phyloP scores from a whole-genome alignment of 352 stramenopile species.

The Globisporangium spiculum region DNA sequence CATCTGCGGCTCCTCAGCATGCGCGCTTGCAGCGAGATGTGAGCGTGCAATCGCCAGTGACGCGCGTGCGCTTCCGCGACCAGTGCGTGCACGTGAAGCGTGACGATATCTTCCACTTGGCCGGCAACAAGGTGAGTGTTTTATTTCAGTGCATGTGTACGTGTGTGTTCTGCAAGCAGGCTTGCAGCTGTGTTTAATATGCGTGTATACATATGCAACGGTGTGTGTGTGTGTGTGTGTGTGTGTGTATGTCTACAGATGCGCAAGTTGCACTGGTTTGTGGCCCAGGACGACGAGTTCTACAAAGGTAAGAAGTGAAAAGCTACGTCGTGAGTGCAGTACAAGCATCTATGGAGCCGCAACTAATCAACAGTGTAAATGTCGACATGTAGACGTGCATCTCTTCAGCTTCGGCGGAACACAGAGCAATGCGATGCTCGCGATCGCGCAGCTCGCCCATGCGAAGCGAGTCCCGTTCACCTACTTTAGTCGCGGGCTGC shows the following conservation, averaged over 20 bases:
- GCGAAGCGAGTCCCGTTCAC: constrained; percentile 72
- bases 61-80: constrained; percentile 59
- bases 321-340: neutral
- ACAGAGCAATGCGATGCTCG: constrained; percentile 87
- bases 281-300: constrained; percentile 61
- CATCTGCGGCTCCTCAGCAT: neutral
- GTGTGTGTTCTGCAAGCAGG: neutral
- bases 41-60: constrained; percentile 43
- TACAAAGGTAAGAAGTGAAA: constrained; percentile 32
- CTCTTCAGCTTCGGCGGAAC: constrained; percentile 75
- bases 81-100: constrained; percentile 80
- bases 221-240: neutral
- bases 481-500: constrained; percentile 70
- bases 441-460: constrained; percentile 76
- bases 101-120: constrained; percentile 78
- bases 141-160: neutral
- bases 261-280: constrained; percentile 81
- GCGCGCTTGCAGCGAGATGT: constrained; percentile 7
- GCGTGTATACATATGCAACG: neutral
- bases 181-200: constrained; percentile 1
- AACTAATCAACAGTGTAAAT: neutral
- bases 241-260: constrained; percentile 36
- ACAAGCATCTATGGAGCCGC: neutral
- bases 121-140: constrained; percentile 71
- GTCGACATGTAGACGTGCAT: constrained; percentile 29